Evolutionary conservation across 305 asterid species (phyloP).

Genomic region (Plantago rigida): DNA sequence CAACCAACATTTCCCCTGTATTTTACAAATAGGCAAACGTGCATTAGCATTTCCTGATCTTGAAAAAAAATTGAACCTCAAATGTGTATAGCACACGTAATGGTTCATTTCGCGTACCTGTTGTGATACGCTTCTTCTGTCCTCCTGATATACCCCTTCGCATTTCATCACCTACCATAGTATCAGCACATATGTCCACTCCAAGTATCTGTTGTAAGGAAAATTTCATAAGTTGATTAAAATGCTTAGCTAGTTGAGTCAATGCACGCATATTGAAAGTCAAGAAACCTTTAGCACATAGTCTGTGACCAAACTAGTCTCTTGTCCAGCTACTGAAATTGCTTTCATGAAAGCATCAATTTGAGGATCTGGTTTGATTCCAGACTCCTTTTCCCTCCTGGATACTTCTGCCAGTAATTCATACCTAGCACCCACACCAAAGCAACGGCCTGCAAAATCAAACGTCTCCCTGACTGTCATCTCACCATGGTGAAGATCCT

Average conservation of each 20-base stretch:
- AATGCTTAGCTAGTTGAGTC: not conserved
- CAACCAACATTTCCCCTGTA: slow-evolving; percentile 48
- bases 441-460: slow-evolving; percentile 80
- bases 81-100: not conserved
- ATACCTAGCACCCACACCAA: slow-evolving; percentile 88
- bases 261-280: slow-evolving; percentile 3
- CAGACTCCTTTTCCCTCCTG: slow-evolving; percentile 72
- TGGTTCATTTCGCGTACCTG: not conserved
- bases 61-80: not conserved
- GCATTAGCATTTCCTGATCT: not conserved
- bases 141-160: slow-evolving; percentile 20
- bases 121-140: slow-evolving; percentile 19
- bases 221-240: not conserved
- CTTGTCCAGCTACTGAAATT: slow-evolving; percentile 76
- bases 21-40: not conserved
- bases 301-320: slow-evolving; percentile 80
- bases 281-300: slow-evolving; percentile 67
- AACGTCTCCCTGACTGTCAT: slow-evolving; percentile 88
- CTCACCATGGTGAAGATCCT: slow-evolving; percentile 92
- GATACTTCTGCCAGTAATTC: slow-evolving; percentile 77
- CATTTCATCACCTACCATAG: slow-evolving; percentile 26
- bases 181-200: slow-evolving; percentile 22
- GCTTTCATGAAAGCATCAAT: slow-evolving; percentile 95
- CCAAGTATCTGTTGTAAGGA: slow-evolving; percentile 20
- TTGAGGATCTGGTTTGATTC: slow-evolving; percentile 86